phyloP scores from a whole-genome alignment of 2,329 filamentous ascomycete species.

The Aspergillus jensenii region DNA sequence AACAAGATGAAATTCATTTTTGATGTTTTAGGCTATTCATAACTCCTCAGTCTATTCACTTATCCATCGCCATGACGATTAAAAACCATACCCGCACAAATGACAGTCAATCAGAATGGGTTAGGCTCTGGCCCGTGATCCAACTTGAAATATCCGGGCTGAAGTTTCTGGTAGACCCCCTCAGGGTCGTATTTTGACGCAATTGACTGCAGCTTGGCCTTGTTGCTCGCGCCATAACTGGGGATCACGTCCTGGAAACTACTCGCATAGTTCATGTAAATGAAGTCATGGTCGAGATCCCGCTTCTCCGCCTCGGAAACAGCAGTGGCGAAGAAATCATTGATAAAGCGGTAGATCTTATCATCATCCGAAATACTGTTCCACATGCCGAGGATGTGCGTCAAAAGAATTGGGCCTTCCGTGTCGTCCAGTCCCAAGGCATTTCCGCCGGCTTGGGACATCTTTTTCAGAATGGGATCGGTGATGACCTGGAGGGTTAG shows the following conservation, averaged over 20 bases:
- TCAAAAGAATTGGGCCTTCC: slow-evolving; percentile 13
- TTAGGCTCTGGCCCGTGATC: background rate
- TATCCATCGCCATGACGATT: background rate
- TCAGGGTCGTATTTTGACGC: slow-evolving; percentile 42
- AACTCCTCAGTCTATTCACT: background rate
- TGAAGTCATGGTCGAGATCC: slow-evolving; percentile 14
- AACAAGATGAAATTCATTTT: background rate
- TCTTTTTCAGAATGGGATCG: slow-evolving; percentile 26
- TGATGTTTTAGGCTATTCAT: background rate
- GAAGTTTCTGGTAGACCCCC: slow-evolving; percentile 40
- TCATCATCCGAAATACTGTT: slow-evolving; percentile 31
- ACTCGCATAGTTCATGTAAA: slow-evolving; percentile 52
- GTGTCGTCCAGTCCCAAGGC: slow-evolving; percentile 6
- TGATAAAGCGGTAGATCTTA: slow-evolving; percentile 23
- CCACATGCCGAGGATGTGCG: slow-evolving; percentile 35
- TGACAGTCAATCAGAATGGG: background rate
- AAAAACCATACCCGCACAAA: background rate
- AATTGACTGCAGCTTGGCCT: slow-evolving; percentile 30
- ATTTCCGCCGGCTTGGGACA: slow-evolving; percentile 23
- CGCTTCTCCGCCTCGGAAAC: slow-evolving; percentile 27
- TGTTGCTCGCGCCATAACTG: slow-evolving; percentile 43
- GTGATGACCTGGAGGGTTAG: slow-evolving; percentile 37
- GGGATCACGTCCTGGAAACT: slow-evolving; percentile 43
- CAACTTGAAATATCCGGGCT: slow-evolving; percentile 48
- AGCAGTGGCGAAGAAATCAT: slow-evolving; percentile 27